These are phyloP conservation scores for Hansenula sp. DNA, from an alignment of 1,139 yeast genomes.

Conservation along the genomic window DNA sequence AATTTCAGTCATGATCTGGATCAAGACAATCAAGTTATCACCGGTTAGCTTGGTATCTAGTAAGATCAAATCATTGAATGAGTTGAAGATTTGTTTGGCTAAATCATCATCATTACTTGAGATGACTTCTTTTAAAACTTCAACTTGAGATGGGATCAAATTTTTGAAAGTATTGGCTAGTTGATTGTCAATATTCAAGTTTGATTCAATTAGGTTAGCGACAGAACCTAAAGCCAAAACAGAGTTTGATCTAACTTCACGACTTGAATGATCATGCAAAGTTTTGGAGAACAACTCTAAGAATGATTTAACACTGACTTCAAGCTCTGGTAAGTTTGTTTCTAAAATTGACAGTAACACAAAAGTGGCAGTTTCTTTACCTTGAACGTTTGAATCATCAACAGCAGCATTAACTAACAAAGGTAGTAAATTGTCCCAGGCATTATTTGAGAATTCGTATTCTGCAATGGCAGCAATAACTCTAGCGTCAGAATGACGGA, in stretches of 20 bases:
- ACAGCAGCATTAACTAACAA: slow-evolving; percentile 69
- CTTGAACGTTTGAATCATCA: slow-evolving; percentile 47
- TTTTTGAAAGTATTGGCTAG: slow-evolving; percentile 59
- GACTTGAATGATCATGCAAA: slow-evolving; percentile 60
- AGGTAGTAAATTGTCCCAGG: slow-evolving; percentile 81
- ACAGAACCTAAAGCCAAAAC: slow-evolving; percentile 79
- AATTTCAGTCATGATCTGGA: slow-evolving; percentile 73
- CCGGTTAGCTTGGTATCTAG: slow-evolving; percentile 79
- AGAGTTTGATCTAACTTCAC: slow-evolving; percentile 78
- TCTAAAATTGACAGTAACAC: slow-evolving; percentile 77
- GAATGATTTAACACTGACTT: slow-evolving; percentile 61
- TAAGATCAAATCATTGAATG: slow-evolving; percentile 74
- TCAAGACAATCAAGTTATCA: slow-evolving; percentile 64
- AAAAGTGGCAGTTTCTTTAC: slow-evolving; percentile 84
- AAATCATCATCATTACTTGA: slow-evolving; percentile 66
- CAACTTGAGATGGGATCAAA: slow-evolving; percentile 76
- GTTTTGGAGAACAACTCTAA: slow-evolving; percentile 66
- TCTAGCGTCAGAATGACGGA: slow-evolving; percentile 88
- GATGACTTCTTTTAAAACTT: slow-evolving; percentile 75
- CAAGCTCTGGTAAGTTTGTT: slow-evolving; percentile 61
- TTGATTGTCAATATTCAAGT: slow-evolving; percentile 39
- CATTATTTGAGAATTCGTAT: slow-evolving; percentile 57
- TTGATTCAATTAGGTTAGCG: slow-evolving; percentile 62
- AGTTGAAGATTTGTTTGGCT: slow-evolving; percentile 77
- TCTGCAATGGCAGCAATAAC: slow-evolving; percentile 85